Base-by-base conservation (phyloP, 2,329 filamentous ascomycete species). In the Pseudocercospora macadamiae region DNA sequence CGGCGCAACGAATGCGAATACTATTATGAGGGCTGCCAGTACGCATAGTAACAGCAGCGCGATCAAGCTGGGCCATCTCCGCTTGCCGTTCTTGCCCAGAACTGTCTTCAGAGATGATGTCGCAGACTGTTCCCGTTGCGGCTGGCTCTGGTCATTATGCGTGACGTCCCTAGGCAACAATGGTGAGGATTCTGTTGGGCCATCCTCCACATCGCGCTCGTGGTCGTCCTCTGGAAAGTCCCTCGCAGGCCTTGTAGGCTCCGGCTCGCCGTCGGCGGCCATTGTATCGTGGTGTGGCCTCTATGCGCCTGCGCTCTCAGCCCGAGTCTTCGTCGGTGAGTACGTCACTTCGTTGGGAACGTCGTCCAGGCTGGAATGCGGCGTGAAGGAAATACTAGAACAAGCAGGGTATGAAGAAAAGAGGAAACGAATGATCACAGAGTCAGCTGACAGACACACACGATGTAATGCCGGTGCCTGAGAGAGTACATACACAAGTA, bases 1-100 rank as follows among this genome's bases (percentile, higher is more conserved):
- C 1, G 93, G 93, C 0, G 89, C 85, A 54, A 96, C 83, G 76
- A 96, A 96, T 14, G 87, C 91, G 56, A 93, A 78, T 14, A 89
- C 76, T 59, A 97, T 86, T 66, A 96, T 91, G 25, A 82, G 73
- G 19, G 93, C 68, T 4, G 88, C 80, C 5, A 87, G 69, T 1
- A 84, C 65, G 49, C 83, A 89, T 7, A 97, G 77, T 2, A 89
- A 57, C 1, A 82, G 66, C 61, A 96, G 84, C 26, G 93, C 89
- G 34, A 96, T 80, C 28, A 91, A 79, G 34, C 89, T 93, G 7
- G 91, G 88, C 91, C 91, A 96, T 65, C 64, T 49, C 77, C 87
- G 78, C 63, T 76, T 74, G 57, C 76, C 70, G 36, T 71, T 73
- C 57, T 76, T 79, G 37, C 59, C 56, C 57, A 56, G 44, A 26